Base-by-base conservation (phyloP, 345 rosid species). In the Arabis alpina region DNA sequence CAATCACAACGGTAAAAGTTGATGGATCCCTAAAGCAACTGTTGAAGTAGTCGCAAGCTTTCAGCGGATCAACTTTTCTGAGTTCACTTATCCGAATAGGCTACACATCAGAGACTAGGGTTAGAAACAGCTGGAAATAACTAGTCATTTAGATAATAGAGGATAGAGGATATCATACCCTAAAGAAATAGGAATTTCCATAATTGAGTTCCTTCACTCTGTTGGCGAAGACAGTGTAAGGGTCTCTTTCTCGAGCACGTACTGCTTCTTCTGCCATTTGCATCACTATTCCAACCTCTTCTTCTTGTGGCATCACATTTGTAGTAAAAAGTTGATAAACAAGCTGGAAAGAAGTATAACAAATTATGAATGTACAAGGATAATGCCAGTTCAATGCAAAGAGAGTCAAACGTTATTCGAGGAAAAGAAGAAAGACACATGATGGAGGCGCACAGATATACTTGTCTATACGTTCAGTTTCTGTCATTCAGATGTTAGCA, bases 11-110 rank as follows among this genome's bases (percentile, higher is more conserved):
- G 27, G 98, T 88, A 72, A 90, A 90, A 64, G 86, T 84, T 63
- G 98, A 90, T 75, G 97, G 97, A 84, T 93, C 97, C 85, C 83
- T 87, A 74, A 88, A 90, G 80, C 98, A 90, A 74, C 72, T 69
- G 75, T 82, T 93, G 78, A 90, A 93, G 80, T 88, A 93, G 56
- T 90, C 93, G 36, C 98, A 93, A 41, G 96, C 96, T 74, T 85
- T 88, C 36, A 83, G n/a, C 16, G 98, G 98, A 76, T 90, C 85
- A 65, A 93, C 93, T 68, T 80, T 87, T 58, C 64, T 77, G 40
- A 90, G 96, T 73, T 93, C 96, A 73, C 80, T 78, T 72, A 80
- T 79, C 74, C 79, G 85, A 64, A 93, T 80, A 52, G 93, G 92
- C 98, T 93, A 90, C 83, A 80, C 42, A 70, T 54, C 42, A 79